phyloP scores from a whole-genome alignment of 345 rosid genomes.

The Mallotus nudiflorus region DNA sequence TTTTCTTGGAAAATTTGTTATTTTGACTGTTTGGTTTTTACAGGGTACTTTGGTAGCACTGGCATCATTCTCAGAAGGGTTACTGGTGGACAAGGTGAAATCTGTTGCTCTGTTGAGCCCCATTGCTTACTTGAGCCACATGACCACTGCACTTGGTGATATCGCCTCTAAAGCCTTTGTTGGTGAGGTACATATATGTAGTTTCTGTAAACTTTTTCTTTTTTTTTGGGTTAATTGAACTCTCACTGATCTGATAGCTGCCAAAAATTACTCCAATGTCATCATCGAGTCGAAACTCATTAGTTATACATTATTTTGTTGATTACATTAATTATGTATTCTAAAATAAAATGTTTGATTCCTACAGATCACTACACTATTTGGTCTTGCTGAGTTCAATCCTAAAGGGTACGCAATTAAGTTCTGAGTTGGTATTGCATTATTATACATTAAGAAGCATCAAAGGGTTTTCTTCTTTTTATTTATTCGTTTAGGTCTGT shows the following conservation, averaged over 20 bases:
- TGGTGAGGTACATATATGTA: slow-evolving; percentile 59
- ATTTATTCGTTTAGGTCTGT: not conserved
- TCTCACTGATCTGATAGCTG: too few species aligned
- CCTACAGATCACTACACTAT: slow-evolving; percentile 47
- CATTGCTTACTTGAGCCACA: slow-evolving; percentile 84
- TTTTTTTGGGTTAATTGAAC: not conserved
- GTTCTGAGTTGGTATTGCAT: not conserved
- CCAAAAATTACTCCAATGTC: too few species aligned
- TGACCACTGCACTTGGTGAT: slow-evolving; percentile 67
- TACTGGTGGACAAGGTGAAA: slow-evolving; percentile 52
- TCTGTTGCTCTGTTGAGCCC: slow-evolving; percentile 86
- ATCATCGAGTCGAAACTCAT: too few species aligned
- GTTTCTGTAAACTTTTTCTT: too few species aligned
- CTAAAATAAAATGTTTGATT: not conserved
- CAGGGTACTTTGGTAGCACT: slow-evolving; percentile 86
- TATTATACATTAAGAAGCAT: not conserved
- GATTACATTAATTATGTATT: not conserved
- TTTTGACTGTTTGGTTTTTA: too few species aligned
- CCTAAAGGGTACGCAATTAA: slow-evolving; percentile 74
- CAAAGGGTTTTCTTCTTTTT: not conserved
- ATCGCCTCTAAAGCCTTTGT: slow-evolving; percentile 63
- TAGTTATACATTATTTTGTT: not conserved
- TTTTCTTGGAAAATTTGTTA: too few species aligned
- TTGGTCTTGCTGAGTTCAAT: slow-evolving; percentile 75
- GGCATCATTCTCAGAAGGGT: slow-evolving; percentile 76